A percentile compares a stretch with the other conserved stretches of the same genome.
Conservation (phyloP, 257 asterid genomes). For the Capsicum rhomboideum region DNA sequence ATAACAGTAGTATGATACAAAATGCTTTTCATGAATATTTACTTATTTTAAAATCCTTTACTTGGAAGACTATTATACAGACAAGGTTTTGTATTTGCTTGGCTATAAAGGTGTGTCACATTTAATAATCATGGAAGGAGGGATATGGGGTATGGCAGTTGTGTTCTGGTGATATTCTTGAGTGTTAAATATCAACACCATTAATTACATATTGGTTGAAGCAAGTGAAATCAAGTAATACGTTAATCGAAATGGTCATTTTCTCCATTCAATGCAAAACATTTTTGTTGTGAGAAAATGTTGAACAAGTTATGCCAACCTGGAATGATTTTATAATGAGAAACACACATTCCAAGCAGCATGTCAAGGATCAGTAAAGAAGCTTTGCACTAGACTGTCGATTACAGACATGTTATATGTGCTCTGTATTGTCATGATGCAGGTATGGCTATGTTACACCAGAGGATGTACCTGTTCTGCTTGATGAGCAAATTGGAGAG, state of each 20-base stretch:
- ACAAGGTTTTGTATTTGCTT: not conserved
- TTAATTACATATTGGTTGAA: not conserved
- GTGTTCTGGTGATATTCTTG: not conserved
- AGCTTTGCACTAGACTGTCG: not conserved
- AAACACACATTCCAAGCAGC: not conserved
- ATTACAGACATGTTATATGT: not conserved
- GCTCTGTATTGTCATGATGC: slow-evolving; percentile 17
- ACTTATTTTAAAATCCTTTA: not conserved
- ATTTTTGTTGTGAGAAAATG: not conserved
- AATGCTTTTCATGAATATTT: not conserved
- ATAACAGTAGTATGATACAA: not conserved
- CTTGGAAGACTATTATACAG: not conserved
- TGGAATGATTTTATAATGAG: not conserved
- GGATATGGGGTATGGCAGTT: not conserved
- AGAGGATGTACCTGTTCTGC: slow-evolving; percentile 67
- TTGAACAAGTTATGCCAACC: not conserved
- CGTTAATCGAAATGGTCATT: not conserved
- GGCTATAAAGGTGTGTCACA: not conserved
- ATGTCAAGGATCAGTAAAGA: not conserved
- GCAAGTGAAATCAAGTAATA: not conserved
- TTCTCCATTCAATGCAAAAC: not conserved
- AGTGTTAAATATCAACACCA: not conserved
- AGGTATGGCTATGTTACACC: slow-evolving; percentile 99
- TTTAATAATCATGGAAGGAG: not conserved
- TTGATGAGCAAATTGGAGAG: slow-evolving; percentile 74